Base-by-base conservation (phyloP, 2,329 filamentous ascomycete species). In the Sporothrix curviconia region DNA sequence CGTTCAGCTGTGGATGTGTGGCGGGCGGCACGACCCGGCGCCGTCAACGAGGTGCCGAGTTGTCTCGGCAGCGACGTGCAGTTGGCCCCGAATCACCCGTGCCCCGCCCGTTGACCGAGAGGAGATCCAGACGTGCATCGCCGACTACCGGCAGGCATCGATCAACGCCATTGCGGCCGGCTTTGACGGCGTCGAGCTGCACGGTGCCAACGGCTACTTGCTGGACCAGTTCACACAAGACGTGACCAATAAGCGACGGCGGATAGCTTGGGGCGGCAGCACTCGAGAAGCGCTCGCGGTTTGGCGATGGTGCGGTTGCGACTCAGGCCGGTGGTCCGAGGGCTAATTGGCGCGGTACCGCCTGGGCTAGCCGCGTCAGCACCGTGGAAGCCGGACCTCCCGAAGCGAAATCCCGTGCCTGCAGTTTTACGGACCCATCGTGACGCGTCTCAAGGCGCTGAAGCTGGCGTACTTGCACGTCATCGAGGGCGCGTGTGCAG, bases 201-300 rank as follows among this genome's bases (percentile, higher is more conserved):
- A 94, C 72, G 82, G 80, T 63, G 90, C 88, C 0, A 89, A 94
- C 65, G 89, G 89, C 0, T 94, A 92, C 67, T 77, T 94, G 0
- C 72, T 92, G 0, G 82, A 85, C 64, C 72, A 76, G 3, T 94
- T 92, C 74, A 49, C 28, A 7, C 78, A 81, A 60, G 75, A 78
- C 59, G 75, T 71, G 14, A 69, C 71, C 63, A 85, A 85, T 70
- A 71, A 73, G 44, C 75, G 82, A 46, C 52, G 2, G 80, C 75
- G 0, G 80, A 83, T 62, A 62, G 72, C 14, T 34, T 83, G 79
- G 63, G 80, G 80, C 12, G 80, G 79, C 39, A 76, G 71, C 59
- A 73, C 59, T 80, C 46, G 78, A 81, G 64, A 83, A 82, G 52
- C 74, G 81, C 30, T 69, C 75, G 2, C 72, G 78, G 0, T 76